phyloP scores from a whole-genome alignment of 106 monocot genomes.

The Platanthera guangdongensis region DNA sequence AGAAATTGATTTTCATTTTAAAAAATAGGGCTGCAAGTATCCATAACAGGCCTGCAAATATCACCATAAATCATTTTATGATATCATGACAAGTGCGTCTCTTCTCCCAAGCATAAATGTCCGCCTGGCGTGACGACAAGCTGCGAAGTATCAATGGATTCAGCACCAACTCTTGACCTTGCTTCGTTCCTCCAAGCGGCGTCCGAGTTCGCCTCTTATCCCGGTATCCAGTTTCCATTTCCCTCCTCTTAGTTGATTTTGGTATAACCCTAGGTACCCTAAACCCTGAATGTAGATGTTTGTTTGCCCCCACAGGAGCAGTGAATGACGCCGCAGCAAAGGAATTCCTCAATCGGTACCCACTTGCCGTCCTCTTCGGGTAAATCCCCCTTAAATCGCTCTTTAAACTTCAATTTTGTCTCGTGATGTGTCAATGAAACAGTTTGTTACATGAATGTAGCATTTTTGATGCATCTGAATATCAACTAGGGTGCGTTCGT shows the following conservation, averaged over 20 bases:
- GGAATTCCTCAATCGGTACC: conserved; percentile 81
- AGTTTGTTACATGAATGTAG: neutral
- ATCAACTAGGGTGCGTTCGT: too few species aligned
- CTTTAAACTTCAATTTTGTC: neutral
- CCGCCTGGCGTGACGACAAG: conserved; percentile 3
- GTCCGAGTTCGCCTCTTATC: conserved; percentile 69
- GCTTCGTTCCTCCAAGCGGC: conserved; percentile 53
- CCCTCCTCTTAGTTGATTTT: neutral
- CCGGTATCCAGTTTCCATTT: conserved; percentile 26
- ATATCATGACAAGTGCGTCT: too few species aligned
- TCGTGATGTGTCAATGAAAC: neutral
- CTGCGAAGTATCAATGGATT: conserved; percentile 20
- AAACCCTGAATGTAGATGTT: neutral
- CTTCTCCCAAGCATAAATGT: too few species aligned
- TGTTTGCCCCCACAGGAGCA: neutral
- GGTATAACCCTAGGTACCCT: neutral
- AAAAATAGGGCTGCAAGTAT: too few species aligned
- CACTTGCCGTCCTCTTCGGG: conserved; percentile 61
- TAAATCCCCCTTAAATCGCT: neutral
- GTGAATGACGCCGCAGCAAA: conserved; percentile 48
- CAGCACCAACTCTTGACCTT: conserved; percentile 16
- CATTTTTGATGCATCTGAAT: neutral
- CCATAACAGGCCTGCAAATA: too few species aligned
- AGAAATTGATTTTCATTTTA: too few species aligned
- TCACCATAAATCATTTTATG: too few species aligned